Evolutionary conservation across 768 basidiomycete species (phyloP).

Genomic region (Leucosporidium yakuticum): DNA sequence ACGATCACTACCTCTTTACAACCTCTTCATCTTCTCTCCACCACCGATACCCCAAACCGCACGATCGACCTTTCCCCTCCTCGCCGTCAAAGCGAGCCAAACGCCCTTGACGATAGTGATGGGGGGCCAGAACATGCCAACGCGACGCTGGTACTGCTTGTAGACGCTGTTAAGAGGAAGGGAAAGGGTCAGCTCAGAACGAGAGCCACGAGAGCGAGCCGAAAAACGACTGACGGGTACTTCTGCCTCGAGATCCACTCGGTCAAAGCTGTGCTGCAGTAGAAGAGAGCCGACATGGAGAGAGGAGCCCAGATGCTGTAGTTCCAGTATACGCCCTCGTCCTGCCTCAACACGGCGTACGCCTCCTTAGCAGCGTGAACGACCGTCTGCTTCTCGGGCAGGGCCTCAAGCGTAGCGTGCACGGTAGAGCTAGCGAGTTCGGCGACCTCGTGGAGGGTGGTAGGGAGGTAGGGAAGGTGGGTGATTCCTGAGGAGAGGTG

Average conservation of each 20-base stretch:
- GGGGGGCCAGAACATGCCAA: slow-evolving; percentile 68
- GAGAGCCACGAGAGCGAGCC: not conserved
- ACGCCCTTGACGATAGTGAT: slow-evolving; percentile 50
- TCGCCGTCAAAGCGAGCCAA: slow-evolving; percentile 46
- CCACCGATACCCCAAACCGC: slow-evolving; percentile 43
- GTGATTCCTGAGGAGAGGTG: slow-evolving; percentile 7
- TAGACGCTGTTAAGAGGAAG: not conserved
- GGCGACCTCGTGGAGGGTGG: slow-evolving; percentile 31
- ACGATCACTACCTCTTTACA: too few relatives aligned
- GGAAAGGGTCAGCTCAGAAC: not conserved
- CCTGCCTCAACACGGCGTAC: slow-evolving; percentile 39
- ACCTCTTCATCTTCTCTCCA: not conserved
- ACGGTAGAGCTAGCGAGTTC: not conserved
- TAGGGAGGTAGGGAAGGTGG: slow-evolving; percentile 39
- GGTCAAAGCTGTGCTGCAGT: slow-evolving; percentile 68
- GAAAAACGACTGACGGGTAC: slow-evolving; percentile 50
- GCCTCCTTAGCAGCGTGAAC: slow-evolving; percentile 38
- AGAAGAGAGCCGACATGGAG: slow-evolving; percentile 64
- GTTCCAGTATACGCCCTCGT: slow-evolving; percentile 29
- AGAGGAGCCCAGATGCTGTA: slow-evolving; percentile 54
- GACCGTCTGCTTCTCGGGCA: slow-evolving; percentile 19
- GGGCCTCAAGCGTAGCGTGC: slow-evolving; percentile 13
- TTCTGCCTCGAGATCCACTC: slow-evolving; percentile 72
- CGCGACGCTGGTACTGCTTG: slow-evolving; percentile 48
- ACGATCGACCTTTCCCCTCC: slow-evolving; percentile 46